Conservation (phyloP, 2,329 filamentous ascomycete species). For the Diaporthe australafricana region DNA sequence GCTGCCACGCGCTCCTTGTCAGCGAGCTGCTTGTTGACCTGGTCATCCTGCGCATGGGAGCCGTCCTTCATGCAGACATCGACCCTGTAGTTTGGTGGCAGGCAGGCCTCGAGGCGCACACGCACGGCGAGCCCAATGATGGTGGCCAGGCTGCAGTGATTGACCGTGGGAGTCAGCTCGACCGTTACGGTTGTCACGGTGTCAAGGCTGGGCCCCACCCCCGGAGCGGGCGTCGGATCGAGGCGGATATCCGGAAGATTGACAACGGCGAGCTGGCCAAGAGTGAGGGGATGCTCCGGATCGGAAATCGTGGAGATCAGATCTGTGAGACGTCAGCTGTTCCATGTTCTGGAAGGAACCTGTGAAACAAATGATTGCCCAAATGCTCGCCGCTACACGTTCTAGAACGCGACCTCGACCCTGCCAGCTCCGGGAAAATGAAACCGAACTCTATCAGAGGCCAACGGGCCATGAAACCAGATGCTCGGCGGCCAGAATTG, state of each 20-base stretch:
- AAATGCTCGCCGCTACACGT: conserved; percentile 1
- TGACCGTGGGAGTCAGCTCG: conserved; percentile 94
- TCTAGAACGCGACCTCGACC: conserved; percentile 17
- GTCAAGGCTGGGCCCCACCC: conserved; percentile 60
- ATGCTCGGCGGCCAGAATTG: neutral
- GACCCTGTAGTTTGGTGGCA: conserved; percentile 91
- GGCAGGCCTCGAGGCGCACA: conserved; percentile 87
- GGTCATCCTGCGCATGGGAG: conserved; percentile 93
- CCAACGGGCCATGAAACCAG: conserved; percentile 20
- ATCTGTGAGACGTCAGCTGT: conserved; percentile 68
- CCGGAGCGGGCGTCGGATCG: conserved; percentile 70
- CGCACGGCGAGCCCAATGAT: conserved; percentile 95
- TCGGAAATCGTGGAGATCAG: conserved; percentile 95
- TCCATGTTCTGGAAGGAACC: conserved; percentile 39
- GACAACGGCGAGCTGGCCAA: conserved; percentile 93
- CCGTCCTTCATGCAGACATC: conserved; percentile 96
- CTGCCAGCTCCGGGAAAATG: conserved; percentile 10
- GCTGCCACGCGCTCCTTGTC: conserved; percentile 98
- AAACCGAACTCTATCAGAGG: conserved; percentile 6
- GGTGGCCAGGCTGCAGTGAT: conserved; percentile 95
- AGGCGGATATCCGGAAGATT: conserved; percentile 95
- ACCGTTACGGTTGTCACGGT: conserved; percentile 81
- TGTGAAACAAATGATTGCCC: conserved; percentile 15
- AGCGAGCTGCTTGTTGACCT: conserved; percentile 95
- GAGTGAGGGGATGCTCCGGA: conserved; percentile 93